Evolutionary conservation across 331 rosid species (phyloP).

Genomic region (Malus hybrid): DNA sequence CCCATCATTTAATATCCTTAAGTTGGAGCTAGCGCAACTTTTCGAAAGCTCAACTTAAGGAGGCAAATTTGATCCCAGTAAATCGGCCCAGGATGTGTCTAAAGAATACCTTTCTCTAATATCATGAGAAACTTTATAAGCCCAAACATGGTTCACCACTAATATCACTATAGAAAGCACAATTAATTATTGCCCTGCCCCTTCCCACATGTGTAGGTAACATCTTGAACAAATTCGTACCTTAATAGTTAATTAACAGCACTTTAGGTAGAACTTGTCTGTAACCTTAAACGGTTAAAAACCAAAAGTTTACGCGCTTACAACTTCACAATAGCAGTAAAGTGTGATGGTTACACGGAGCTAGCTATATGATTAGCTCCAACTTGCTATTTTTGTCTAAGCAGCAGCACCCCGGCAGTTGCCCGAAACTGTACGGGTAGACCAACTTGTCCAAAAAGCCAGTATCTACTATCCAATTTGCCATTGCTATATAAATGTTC

Average conservation of each 20-base stretch:
- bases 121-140: too few species aligned
- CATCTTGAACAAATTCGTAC: background rate
- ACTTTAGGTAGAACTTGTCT: background rate
- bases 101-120: too few species aligned
- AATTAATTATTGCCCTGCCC: background rate
- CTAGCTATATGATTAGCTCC: background rate
- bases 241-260: background rate
- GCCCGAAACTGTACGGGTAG: background rate
- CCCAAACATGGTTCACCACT: too few species aligned
- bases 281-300: background rate
- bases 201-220: background rate
- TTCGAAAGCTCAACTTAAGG: too few species aligned
- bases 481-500: constrained; percentile 2
- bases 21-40: too few species aligned
- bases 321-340: constrained; percentile 2
- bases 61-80: too few species aligned
- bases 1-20: too few species aligned
- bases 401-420: background rate
- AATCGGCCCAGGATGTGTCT: too few species aligned
- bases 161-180: background rate
- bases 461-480: background rate
- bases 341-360: background rate
- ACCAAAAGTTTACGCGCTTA: background rate
- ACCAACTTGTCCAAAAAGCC: constrained; percentile 3
- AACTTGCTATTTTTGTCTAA: background rate